Conservation (phyloP, 2,329 filamentous ascomycete species). For the Aspergillus floridensis region DNA sequence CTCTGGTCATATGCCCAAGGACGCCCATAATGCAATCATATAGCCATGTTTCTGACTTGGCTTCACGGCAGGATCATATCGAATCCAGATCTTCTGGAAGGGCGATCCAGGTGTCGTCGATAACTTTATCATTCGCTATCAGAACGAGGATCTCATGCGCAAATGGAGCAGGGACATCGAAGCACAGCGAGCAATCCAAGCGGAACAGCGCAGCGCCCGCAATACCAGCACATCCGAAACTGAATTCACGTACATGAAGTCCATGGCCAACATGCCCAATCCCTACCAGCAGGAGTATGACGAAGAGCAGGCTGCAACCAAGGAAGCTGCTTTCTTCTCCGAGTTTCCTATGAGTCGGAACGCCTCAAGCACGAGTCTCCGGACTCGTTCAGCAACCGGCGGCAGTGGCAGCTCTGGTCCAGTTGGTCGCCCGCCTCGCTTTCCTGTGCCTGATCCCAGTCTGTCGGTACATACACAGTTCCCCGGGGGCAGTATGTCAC, state of each 20-base stretch:
- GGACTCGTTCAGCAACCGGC: constrained; percentile 71
- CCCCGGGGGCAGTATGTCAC: constrained; percentile 54
- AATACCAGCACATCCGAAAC: constrained; percentile 59
- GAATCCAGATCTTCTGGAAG: constrained; percentile 98
- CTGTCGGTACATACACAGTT: constrained; percentile 69
- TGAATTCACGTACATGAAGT: constrained; percentile 77
- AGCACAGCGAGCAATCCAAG: constrained; percentile 63
- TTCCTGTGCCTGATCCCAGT: constrained; percentile 62
- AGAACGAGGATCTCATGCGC: constrained; percentile 86
- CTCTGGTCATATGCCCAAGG: too few relatives aligned
- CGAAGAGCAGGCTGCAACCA: constrained; percentile 49
- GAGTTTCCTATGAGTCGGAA: constrained; percentile 62
- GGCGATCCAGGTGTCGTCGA: constrained; percentile 93
- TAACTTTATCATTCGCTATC: constrained; percentile 92
- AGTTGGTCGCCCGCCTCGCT: constrained; percentile 63
- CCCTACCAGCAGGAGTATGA: constrained; percentile 69
- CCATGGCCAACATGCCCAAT: constrained; percentile 69
- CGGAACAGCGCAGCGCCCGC: constrained; percentile 50
- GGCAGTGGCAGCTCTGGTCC: constrained; percentile 48
- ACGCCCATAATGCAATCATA: too few relatives aligned
- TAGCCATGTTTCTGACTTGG: background rate
- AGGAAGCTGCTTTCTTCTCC: constrained; percentile 40
- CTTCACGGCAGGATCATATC: constrained; percentile 69
- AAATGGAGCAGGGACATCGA: constrained; percentile 86
- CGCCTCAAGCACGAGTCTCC: constrained; percentile 70